These are phyloP conservation scores for Penicillium crustosum DNA, from an alignment of 2,329 filamentous ascomycete species.

Conservation along the genomic window DNA sequence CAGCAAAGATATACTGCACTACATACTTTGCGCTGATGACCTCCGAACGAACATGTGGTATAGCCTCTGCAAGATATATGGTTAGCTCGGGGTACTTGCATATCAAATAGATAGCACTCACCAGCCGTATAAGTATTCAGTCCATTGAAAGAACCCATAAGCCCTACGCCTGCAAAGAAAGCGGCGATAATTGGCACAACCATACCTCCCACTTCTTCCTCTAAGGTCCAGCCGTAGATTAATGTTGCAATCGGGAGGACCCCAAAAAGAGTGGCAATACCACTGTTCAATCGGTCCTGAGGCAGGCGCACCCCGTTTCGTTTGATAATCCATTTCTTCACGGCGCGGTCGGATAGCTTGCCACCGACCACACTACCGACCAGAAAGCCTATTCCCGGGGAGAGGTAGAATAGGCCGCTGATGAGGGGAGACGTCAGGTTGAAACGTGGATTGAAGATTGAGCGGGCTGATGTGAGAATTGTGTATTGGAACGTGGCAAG, in stretches of 20 bases:
- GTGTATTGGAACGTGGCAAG: constrained; percentile 74
- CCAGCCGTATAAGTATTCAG: constrained; percentile 66
- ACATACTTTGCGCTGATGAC: constrained; percentile 80
- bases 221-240: constrained; percentile 66
- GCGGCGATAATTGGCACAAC: constrained; percentile 66
- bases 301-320: constrained; percentile 60
- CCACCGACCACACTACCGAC: constrained; percentile 69
- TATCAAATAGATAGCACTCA: constrained; percentile 4
- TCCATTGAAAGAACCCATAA: constrained; percentile 71
- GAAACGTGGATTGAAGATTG: constrained; percentile 73
- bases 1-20: constrained; percentile 72
- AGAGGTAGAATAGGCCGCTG: constrained; percentile 71
- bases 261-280: constrained; percentile 56
- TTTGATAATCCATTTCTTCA: constrained; percentile 62
- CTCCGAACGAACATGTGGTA: constrained; percentile 58
- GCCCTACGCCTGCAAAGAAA: constrained; percentile 69
- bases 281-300: constrained; percentile 65
- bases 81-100: not conserved
- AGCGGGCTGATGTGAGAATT: constrained; percentile 67
- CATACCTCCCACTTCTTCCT: constrained; percentile 55
- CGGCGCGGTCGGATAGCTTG: constrained; percentile 65
- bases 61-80: constrained; percentile 36
- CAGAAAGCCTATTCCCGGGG: constrained; percentile 69
- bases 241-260: constrained; percentile 63
- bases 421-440: constrained; percentile 64